Evolutionary conservation across 176 grass and related monocot species (phyloP), one percentile per base, ranked within the genome.

Genomic region (Neostapfia colusana): DNA sequence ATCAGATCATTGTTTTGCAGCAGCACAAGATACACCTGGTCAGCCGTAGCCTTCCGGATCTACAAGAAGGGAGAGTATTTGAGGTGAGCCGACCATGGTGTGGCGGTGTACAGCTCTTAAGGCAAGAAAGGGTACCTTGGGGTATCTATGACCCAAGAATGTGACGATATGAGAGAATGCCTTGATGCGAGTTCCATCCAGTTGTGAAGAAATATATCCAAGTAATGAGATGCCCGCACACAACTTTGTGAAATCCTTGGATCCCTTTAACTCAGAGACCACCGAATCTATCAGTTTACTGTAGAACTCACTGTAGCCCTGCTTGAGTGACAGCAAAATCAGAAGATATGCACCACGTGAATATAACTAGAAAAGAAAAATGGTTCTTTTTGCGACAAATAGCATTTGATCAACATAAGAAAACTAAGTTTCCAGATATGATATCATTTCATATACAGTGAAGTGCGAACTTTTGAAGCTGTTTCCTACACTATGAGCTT

Each of bases 241-340:
- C 80, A 99, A 78, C 85, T 99, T 99, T 9, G 85, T 69, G 28
- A 99, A 99, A 72, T 95, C 91, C 70, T 92, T 99, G 20, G 95
- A 90, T 69, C 72, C 89, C 70, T 84, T 99, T 74, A 99, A 73
- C 78, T 95, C 89, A 67, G 83, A 64, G 7, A 80, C 54, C 63
- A 94, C 77, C 57, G 81, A 90, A 63, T 90, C 81, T 65, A 98
- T 71, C 70, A 98, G 61, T 67, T 62, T 82, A 20, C 39, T 74
- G 82, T 68, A 92, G 82, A 98, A 94, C 27, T 92, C 66, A 63
- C 63, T 81, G 53, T 88, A 61, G 16, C 76, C 77, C 95, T 95
- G 87, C 65, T 56, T 3, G 84, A 78, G 37, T 71, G 28, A 1
- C 25, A n/a, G 55, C 53, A 83, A 66, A 66, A 36, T 17, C 54